Evolutionary conservation across 768 basidiomycete genomes (phyloP), one percentile per base, ranked within the genome.

Genomic region (Kockovaella imperatae): DNA sequence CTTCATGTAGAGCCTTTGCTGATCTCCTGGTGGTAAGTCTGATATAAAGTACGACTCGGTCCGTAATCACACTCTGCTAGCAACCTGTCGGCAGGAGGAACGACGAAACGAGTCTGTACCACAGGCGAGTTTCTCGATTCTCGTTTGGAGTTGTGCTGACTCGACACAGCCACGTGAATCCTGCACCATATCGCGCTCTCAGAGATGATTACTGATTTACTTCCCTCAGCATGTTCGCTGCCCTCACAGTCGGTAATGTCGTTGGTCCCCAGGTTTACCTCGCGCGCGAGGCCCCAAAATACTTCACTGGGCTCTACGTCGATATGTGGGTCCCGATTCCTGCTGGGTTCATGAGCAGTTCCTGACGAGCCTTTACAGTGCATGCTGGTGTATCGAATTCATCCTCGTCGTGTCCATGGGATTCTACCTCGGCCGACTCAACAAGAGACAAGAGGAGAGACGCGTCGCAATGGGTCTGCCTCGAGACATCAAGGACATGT

Each of bases 181-280:
- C n/a, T n/a, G n/a, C n/a, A n/a, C 36, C 11, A 39, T 39, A 20
- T 39, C 21, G 13, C 13, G 10, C 8, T 10, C 20, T 20, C 31
- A 32, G 31, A 17, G 31, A 32, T 10, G 10, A 17, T 32, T 10
- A 32, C 11, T 32, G 31, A 10, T 10, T 10, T 17, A 10, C 17
- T 32, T 10, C 57, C 20, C 54, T 57, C 17, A 57, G 52, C 41
- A 54, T 59, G 48, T 64, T 65, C 42, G 60, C 49, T 20, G 51
- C 49, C 23, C 57, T 56, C 5, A 59, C 57, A 31, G 53, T 56
- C 26, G 63, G 63, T 18, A 61, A 65, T 35, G 49, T 61, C 34
- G 45, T 64, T 48, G 67, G 67, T 15, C 67, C 67, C 24, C 64
- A 67, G 32, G 62, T 69, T 47, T 69, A 67, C 53, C 53, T 66